Conservation (phyloP, 352 stramenopile genomes). For the Phytophthora multivora region DNA sequence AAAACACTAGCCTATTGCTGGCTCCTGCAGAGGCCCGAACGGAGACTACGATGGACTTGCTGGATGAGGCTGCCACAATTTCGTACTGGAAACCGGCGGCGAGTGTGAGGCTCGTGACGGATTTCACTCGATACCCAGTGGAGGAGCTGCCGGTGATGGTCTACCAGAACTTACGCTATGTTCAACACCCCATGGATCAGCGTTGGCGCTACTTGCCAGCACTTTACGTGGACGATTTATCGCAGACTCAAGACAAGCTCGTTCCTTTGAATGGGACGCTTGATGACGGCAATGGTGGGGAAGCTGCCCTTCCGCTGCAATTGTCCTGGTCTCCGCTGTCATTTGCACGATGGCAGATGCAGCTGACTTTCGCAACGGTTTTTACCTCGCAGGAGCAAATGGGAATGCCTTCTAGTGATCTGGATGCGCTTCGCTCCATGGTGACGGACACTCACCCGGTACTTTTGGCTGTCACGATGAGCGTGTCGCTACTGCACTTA, state of each 20-base stretch:
- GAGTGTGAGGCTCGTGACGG: slow-evolving; percentile 73
- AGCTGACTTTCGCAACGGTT: slow-evolving; percentile 71
- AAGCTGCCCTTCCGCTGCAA: slow-evolving; percentile 48
- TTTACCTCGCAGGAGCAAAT: slow-evolving; percentile 67
- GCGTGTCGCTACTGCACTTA: slow-evolving; percentile 96
- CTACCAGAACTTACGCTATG: slow-evolving; percentile 71
- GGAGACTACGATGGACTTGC: slow-evolving; percentile 4
- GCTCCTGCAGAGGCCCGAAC: slow-evolving; percentile 5
- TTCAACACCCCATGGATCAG: slow-evolving; percentile 46
- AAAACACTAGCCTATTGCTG: slow-evolving; percentile 68
- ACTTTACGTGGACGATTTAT: slow-evolving; percentile 82
- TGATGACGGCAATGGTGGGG: slow-evolving; percentile 25
- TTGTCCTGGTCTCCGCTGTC: slow-evolving; percentile 79
- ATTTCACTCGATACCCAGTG: slow-evolving; percentile 73
- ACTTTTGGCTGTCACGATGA: slow-evolving; percentile 93
- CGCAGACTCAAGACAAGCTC: slow-evolving; percentile 70
- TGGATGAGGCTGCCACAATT: slow-evolving; percentile 42
- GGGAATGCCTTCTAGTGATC: slow-evolving; percentile 62
- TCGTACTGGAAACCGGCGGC: slow-evolving; percentile 83
- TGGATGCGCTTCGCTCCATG: slow-evolving; percentile 93
- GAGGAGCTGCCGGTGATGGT: slow-evolving; percentile 71
- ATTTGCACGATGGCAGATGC: slow-evolving; percentile 80
- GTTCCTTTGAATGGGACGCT: slow-evolving; percentile 66
- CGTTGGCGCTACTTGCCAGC: slow-evolving; percentile 75
- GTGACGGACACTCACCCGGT: slow-evolving; percentile 95